These are phyloP conservation scores for Suillus subluteus DNA, from an alignment of 768 basidiomycete species.

Conservation along the genomic window DNA sequence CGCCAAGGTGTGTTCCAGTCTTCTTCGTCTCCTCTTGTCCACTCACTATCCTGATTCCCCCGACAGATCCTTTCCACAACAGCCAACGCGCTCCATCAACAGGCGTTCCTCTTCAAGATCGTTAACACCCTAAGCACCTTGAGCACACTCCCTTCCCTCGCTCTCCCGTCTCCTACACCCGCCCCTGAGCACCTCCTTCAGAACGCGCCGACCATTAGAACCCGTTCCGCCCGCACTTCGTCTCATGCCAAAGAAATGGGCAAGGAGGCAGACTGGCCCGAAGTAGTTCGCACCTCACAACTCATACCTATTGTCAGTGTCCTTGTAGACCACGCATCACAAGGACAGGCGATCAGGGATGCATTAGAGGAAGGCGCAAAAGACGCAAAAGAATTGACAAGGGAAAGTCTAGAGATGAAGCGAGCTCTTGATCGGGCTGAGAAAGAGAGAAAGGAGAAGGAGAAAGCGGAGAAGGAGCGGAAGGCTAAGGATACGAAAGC, in stretches of 20 bases:
- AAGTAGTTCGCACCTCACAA: conserved; percentile 53
- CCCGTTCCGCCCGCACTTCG: conserved; percentile 46
- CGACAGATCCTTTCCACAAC: conserved; percentile 3
- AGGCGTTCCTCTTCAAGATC: background rate
- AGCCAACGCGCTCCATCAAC: background rate
- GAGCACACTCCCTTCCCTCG: conserved; percentile 40
- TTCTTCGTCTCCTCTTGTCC: background rate
- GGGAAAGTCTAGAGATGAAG: conserved; percentile 41
- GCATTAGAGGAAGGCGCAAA: conserved; percentile 64
- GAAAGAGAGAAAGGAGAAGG: conserved; percentile 52
- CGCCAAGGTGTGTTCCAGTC: conserved; percentile 28
- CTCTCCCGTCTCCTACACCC: conserved; percentile 65
- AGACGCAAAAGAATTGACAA: conserved; percentile 56
- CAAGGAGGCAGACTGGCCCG: background rate
- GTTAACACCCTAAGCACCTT: conserved; percentile 13
- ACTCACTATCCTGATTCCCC: background rate
- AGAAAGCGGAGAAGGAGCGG: conserved; percentile 49
- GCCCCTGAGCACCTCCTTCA: conserved; percentile 16
- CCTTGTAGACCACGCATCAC: conserved; percentile 56
- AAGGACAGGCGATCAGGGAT: conserved; percentile 51
- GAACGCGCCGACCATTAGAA: conserved; percentile 42
- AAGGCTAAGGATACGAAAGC: conserved; percentile 27
- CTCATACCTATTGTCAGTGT: conserved; percentile 67
- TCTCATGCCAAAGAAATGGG: conserved; percentile 27
- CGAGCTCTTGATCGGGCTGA: conserved; percentile 29